Base-by-base conservation (phyloP, 2,329 filamentous ascomycete genomes). In the Penicillium concentricum region DNA sequence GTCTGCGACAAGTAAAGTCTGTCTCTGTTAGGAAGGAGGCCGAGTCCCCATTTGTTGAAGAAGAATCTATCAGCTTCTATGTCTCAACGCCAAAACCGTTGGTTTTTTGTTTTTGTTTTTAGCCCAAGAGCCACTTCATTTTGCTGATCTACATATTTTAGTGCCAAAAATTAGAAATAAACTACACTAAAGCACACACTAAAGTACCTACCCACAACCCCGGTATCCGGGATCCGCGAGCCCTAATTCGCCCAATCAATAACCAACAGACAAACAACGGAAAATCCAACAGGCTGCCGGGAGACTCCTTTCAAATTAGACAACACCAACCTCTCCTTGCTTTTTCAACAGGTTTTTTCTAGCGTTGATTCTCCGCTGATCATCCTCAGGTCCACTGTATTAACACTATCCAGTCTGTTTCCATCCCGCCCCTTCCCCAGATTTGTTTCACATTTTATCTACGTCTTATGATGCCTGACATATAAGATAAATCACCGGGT, bases 381-480 rank as follows among this genome's bases (percentile, higher is more conserved):
- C 34, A 39, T 37, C 38, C 50, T 22, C 20, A 26, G 20, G 8
- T 37, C 34, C 54, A 43, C 54, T 45, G 41, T 41, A 26, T 28
- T 32, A 38, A 52, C 41, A 30, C 15, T 39, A 41, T 32, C 34
- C 26, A 18, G 41, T 38, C 53, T 45, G 46, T 51, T 56, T 20
- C 32, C 47, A 51, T 45, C 35, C 41, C 38, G 18, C 53, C 58
- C 32, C n/a, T 58, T 56, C 56, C 59, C 61, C 53, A 30, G 51
- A 51, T 51, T 53, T 48, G 49, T 54, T 50, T 51, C 43, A 47
- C 28, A 30, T 52, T 26, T 10, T 20, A 34, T 41, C 26, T 52
- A 22, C 16, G 24, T 10, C 41, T 45, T 34, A 24, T 18, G 10
- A 9, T 37, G 30, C 15, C 20, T 39, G 5, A 51, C 15, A 30